Conservation (phyloP, 768 basidiomycete species). For the Hericium rajendrae region DNA sequence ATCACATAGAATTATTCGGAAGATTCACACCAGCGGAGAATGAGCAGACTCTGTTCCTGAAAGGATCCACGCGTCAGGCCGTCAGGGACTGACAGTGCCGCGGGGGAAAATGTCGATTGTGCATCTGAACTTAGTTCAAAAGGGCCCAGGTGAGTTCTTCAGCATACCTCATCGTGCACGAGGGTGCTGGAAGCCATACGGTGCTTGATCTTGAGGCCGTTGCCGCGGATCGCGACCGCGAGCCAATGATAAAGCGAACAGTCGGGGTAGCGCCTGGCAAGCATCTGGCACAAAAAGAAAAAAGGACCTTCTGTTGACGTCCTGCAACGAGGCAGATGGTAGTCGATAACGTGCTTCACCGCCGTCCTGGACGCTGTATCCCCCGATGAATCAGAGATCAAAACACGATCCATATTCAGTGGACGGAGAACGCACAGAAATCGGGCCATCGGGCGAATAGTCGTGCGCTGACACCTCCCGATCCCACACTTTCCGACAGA, state of each 20-base stretch:
- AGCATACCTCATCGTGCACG: no score
- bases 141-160: no score
- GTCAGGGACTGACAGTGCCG: no score
- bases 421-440: not conserved
- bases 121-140: no score
- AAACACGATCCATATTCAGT: not conserved
- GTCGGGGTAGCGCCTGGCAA: no score
- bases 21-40: no score
- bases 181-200: no score
- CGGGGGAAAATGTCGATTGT: no score
- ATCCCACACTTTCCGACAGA: not conserved
- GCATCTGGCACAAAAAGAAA: no score
- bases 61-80: no score
- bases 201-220: not conserved
- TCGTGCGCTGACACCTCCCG: not conserved
- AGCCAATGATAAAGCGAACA: not conserved
- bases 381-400: conserved; percentile 1
- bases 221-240: not conserved
- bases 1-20: no score
- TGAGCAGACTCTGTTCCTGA: no score
- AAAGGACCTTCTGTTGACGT: not conserved
- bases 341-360: not conserved
- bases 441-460: not conserved
- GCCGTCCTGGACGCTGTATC: not conserved
- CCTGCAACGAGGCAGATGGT: not conserved